Base-by-base conservation (phyloP, 2,329 filamentous ascomycete genomes). In the Taxawa tesnikishii region DNA sequence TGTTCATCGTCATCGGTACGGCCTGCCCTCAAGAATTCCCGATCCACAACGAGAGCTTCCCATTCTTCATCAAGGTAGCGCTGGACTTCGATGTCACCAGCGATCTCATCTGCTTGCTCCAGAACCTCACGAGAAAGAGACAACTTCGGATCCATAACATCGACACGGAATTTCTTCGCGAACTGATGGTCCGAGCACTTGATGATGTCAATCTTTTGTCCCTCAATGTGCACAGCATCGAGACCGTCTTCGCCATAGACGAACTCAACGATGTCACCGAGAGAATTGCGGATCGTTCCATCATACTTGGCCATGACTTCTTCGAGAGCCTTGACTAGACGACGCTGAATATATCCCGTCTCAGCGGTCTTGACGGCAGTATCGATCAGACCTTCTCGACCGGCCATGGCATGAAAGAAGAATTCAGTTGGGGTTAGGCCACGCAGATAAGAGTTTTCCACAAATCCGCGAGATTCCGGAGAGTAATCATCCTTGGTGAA, bases 381-480 rank as follows among this genome's bases (percentile, higher is more conserved):
- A 70, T 98, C 90, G 48, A 98, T 98, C 34, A 98, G 70, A 93
- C 90, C 90, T 63, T 98, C 90, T 67, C 90, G 78, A 84, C 90
- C 90, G 68, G 90, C 90, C 90, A 98, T 98, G 53, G 90, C 90
- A 72, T 98, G 90, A 71, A 98, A 98, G 67, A 94, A 98, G 63
- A 98, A 98, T 47, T 98, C 90, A 1, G 83, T 79, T 0, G 90
- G 90, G 0, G 92, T 98, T 37, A 98, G 65, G 34, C 90, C 90
- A 66, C 90, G 83, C 9, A 98, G 73, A 49, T 98, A 98, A 0
- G 90, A 98, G 62, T 98, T 98, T 59, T 98, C 90, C 13, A 98
- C 90, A 51, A 98, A 98, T 26, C 90, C 90, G 63, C 90, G 79
- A 28, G 90, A 88, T 55, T 94, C 87, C 8, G 90, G 85, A 13